These are phyloP conservation scores for Symbiodinium pilosum DNA, from an alignment of 73 alveolate species.

Conservation along the genomic window DNA sequence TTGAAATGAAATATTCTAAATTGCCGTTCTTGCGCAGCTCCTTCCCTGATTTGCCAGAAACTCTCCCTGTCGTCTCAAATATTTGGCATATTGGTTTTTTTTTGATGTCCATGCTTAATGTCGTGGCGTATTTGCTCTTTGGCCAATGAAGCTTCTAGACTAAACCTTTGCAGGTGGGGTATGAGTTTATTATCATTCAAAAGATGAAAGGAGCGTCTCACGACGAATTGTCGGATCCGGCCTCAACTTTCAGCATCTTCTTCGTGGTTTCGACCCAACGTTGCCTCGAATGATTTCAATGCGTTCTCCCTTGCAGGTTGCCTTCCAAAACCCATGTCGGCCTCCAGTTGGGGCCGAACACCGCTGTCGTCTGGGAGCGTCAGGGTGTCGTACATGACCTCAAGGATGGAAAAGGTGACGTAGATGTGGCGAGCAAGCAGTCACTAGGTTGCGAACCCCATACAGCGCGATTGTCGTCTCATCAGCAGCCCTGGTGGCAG, in stretches of 20 bases:
- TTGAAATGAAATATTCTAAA: too few species aligned
- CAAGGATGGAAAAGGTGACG: neutral
- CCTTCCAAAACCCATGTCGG: neutral
- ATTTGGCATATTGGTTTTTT: too few species aligned
- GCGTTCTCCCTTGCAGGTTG: neutral
- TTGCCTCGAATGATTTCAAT: neutral
- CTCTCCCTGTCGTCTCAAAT: too few species aligned
- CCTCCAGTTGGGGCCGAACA: slow-evolving; percentile 38
- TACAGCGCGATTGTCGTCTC: slow-evolving; percentile 78
- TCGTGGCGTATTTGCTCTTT: too few species aligned
- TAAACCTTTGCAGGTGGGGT: too few species aligned
- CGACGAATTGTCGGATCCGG: neutral
- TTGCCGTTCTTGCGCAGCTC: too few species aligned
- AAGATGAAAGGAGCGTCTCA: neutral
- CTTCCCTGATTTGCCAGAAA: too few species aligned
- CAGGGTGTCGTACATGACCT: slow-evolving; percentile 92
- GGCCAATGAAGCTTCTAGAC: too few species aligned
- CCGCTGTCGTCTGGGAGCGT: slow-evolving; percentile 27
- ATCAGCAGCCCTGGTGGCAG: slow-evolving; percentile 60
- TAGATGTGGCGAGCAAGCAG: neutral
- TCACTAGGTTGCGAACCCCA: too few species aligned
- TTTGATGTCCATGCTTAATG: too few species aligned
- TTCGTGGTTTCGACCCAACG: slow-evolving; percentile 40
- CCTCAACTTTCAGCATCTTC: neutral
- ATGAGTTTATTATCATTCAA: neutral